phyloP scores from a whole-genome alignment of 306 rosid genomes.

The Sophora flavescens region DNA sequence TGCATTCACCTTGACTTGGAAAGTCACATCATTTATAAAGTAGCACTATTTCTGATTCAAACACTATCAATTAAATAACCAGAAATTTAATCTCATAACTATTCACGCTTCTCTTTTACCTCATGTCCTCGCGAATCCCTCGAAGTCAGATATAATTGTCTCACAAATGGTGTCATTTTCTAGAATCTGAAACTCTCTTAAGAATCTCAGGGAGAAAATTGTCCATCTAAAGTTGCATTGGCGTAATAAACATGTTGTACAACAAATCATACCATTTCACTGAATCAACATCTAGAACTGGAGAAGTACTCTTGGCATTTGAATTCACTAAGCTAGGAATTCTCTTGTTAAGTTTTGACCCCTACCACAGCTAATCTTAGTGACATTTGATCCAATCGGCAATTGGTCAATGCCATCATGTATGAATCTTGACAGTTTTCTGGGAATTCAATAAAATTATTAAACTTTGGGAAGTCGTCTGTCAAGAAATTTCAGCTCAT shows the following conservation, averaged over 20 bases:
- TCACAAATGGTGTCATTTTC: constrained; percentile 14
- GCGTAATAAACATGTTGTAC: neutral
- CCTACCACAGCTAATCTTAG: neutral
- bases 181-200: neutral
- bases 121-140: neutral
- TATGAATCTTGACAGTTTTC: neutral
- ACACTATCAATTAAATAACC: neutral
- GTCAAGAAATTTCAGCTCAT: constrained; percentile 1
- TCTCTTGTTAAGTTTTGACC: neutral
- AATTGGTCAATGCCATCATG: neutral
- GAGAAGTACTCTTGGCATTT: neutral
- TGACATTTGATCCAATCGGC: neutral
- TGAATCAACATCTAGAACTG: constrained; percentile 1
- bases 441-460: constrained; percentile 12
- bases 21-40: neutral
- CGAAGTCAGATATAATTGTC: neutral
- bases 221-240: neutral
- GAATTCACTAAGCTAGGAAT: constrained; percentile 2
- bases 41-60: neutral
- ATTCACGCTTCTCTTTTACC: neutral
- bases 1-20: neutral
- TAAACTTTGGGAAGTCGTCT: constrained; percentile 6
- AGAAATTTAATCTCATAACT: neutral
- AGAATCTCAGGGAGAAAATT: neutral
- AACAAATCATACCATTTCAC: neutral